Conservation (phyloP, 1,139 yeast genomes). For the Protomyces inundatus region DNA sequence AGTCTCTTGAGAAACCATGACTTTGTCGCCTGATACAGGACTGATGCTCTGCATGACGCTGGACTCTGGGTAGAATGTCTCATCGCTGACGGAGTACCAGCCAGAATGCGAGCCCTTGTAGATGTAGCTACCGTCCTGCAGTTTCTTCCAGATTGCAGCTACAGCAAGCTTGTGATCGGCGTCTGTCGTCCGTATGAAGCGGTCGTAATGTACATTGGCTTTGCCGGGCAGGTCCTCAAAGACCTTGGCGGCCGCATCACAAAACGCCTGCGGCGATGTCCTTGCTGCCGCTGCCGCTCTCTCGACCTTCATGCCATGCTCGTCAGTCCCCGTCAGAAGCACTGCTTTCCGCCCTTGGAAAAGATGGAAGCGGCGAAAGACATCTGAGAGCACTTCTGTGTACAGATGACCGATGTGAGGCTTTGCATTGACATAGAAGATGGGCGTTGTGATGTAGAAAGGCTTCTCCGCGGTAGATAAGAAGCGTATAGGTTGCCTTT, state of each 20-base stretch:
- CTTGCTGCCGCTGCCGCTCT: conserved; percentile 59
- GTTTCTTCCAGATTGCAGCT: conserved; percentile 58
- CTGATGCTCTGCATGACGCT: conserved; percentile 55
- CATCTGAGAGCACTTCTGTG: conserved; percentile 79
- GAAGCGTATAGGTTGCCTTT: background rate
- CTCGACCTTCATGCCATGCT: conserved; percentile 82
- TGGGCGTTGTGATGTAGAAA: conserved; percentile 77
- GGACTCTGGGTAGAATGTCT: conserved; percentile 81
- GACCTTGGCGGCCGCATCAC: conserved; percentile 61
- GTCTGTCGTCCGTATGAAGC: conserved; percentile 91
- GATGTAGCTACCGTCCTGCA: conserved; percentile 58
- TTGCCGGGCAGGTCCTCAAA: conserved; percentile 58
- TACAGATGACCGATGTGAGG: conserved; percentile 95
- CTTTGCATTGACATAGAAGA: conserved; percentile 87
- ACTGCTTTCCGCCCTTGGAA: conserved; percentile 46
- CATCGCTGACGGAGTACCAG: conserved; percentile 94
- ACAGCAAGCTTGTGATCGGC: conserved; percentile 66
- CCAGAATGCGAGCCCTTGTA: conserved; percentile 83
- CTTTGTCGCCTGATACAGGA: conserved; percentile 39
- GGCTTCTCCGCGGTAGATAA: conserved; percentile 32
- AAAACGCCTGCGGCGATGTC: conserved; percentile 59
- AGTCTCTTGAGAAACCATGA: conserved; percentile 63
- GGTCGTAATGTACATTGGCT: conserved; percentile 56
- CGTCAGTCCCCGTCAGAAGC: conserved; percentile 92
- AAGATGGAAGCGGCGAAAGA: conserved; percentile 64